phyloP scores from a whole-genome alignment of 352 stramenopile species.

The Peronospora belbahrii region DNA sequence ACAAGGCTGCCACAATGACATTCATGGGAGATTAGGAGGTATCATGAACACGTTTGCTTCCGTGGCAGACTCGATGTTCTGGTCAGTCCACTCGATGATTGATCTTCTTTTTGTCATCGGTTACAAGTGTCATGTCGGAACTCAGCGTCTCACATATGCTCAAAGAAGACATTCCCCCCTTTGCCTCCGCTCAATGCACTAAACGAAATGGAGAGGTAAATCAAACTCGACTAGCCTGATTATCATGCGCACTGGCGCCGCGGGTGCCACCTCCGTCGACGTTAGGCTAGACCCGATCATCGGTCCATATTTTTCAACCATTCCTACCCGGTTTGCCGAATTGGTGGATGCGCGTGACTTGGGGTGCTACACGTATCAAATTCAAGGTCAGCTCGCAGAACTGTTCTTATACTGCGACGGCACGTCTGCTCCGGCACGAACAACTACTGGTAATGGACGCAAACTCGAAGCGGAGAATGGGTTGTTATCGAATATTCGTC shows the following conservation, averaged over 20 bases:
- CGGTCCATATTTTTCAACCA: conserved; percentile 30
- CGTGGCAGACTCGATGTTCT: conserved; percentile 60
- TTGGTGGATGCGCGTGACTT: conserved; percentile 42
- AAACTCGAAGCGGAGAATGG: conserved; percentile 14
- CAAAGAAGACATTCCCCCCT: conserved; percentile 37
- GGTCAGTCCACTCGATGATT: conserved; percentile 58
- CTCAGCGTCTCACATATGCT: conserved; percentile 28
- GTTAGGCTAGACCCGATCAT: conserved; percentile 31
- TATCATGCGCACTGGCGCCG: conserved; percentile 36
- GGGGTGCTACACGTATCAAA: conserved; percentile 53
- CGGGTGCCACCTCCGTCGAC: conserved; percentile 28
- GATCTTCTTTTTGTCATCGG: conserved; percentile 62
- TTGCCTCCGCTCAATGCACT: conserved; percentile 40
- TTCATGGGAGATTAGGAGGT: conserved; percentile 41
- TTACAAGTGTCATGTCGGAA: conserved; percentile 59
- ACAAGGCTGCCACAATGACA: conserved; percentile 44
- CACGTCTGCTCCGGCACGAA: conserved; percentile 7
- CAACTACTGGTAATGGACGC: conserved; percentile 2
- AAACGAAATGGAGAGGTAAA: conserved; percentile 18
- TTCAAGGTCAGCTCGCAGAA: conserved; percentile 33
- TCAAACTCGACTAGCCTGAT: conserved; percentile 41
- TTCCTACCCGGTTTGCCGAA: conserved; percentile 33
- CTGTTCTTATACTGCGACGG: conserved; percentile 41
- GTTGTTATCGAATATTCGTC: neutral
- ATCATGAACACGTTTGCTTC: conserved; percentile 45